Base-by-base conservation (phyloP, 768 basidiomycete species). In the Amanita jacksonii region DNA sequence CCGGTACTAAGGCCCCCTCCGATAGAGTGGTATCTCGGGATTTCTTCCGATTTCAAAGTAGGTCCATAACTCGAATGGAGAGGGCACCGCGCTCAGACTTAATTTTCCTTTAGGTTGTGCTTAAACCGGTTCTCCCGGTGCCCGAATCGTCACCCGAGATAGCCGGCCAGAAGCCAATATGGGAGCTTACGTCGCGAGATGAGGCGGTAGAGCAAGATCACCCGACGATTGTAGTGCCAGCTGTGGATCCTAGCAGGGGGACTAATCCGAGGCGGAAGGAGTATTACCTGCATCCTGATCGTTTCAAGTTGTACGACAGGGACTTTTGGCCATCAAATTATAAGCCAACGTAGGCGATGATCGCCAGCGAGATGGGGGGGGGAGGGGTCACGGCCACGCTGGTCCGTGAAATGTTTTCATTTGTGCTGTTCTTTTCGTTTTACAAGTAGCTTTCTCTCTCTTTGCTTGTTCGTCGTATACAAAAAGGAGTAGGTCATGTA, bases 11-110 rank as follows among this genome's bases (percentile, higher is more conserved):
- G n/a, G n/a, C 19, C 24, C 18, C 33, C 43, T 5, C 36, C 27
- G 6, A 10, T 45, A 1, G 44, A 45, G 10, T 45, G 44, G 44
- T 45, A 31, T 23, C 20, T 45, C 19, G 44, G 44, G 12, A 28
- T 45, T 38, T 45, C 44, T 1, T 25, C 36, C 9, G 37, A 45
- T n/a, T 22, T 45, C 4, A 45, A 38, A 36, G 44, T 45, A 25
- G n/a, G 16, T 19, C 27, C 12, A 7, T 22, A 8, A 28, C 15
- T 1, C 9, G n/a, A 20, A 15, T 38, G 8, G 19, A 4, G 12
- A n/a, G 12, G 27, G 1, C 36, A 20, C 20, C 8, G 13, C 19
- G 24, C 15, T 19, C 23, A 13, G 34, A 5, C 27, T 44, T 7
- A 18, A 5, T 18, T 13, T 19, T n/a, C 22, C 19, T 7, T 5